phyloP scores from a whole-genome alignment of 2,329 filamentous ascomycete species.

The Aspergillus pseudoviridinutans region DNA sequence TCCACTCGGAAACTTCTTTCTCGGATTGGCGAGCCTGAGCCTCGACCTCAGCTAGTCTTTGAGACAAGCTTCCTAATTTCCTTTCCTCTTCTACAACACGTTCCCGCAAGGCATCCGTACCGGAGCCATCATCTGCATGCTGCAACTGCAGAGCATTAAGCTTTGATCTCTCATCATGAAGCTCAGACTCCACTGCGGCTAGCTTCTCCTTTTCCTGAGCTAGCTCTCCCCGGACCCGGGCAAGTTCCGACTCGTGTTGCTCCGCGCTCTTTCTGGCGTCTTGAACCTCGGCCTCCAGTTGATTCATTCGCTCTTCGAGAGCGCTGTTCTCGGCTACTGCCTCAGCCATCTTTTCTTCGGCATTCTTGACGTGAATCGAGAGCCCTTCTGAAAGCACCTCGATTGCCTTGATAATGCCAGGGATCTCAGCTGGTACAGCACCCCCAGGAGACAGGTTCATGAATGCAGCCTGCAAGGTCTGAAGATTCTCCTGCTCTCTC shows the following conservation, averaged over 20 bases:
- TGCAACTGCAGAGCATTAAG: constrained; percentile 64
- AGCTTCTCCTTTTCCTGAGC: constrained; percentile 47
- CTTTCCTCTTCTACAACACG: constrained; percentile 71
- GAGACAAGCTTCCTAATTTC: constrained; percentile 62
- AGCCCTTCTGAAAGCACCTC: constrained; percentile 56
- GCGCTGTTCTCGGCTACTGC: constrained; percentile 62
- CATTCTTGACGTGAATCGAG: constrained; percentile 55
- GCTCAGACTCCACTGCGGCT: constrained; percentile 46
- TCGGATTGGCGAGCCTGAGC: constrained; percentile 73
- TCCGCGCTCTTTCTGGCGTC: constrained; percentile 51
- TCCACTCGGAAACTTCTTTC: constrained; percentile 66
- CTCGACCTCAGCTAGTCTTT: constrained; percentile 69
- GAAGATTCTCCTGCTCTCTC: constrained; percentile 49
- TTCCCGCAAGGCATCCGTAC: constrained; percentile 72
- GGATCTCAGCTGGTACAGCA: constrained; percentile 52
- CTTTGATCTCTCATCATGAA: constrained; percentile 66
- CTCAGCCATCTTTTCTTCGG: constrained; percentile 58
- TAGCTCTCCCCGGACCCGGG: constrained; percentile 54
- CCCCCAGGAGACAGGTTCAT: constrained; percentile 54
- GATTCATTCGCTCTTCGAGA: constrained; percentile 52
- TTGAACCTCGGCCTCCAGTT: constrained; percentile 57
- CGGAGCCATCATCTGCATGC: constrained; percentile 78
- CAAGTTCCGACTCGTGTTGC: constrained; percentile 49
- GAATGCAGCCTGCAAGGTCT: constrained; percentile 57
- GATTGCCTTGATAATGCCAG: constrained; percentile 58